These are phyloP conservation scores for Fusarium sambucinum DNA, from an alignment of 2,329 filamentous ascomycete species.

Conservation along the genomic window DNA sequence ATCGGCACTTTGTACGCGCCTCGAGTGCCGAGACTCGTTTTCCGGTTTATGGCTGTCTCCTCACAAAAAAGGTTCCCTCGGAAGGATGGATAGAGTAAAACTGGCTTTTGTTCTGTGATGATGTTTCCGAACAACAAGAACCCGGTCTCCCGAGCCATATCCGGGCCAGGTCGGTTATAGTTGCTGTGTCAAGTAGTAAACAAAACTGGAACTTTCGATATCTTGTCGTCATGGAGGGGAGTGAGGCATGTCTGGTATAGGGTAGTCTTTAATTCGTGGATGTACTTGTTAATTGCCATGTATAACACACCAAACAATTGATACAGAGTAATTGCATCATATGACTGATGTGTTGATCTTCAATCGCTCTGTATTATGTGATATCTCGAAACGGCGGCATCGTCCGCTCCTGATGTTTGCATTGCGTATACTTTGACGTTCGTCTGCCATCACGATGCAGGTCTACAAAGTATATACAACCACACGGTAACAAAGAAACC, in stretches of 20 bases:
- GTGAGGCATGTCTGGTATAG: not conserved
- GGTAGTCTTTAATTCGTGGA: not conserved
- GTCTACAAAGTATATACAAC: not conserved
- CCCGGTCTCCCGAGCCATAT: constrained; percentile 23
- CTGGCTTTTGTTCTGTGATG: constrained; percentile 6
- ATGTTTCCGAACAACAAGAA: constrained; percentile 12
- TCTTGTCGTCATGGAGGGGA: constrained; percentile 23
- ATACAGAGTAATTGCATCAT: not conserved
- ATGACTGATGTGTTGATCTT: not conserved
- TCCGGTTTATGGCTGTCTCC: constrained; percentile 21
- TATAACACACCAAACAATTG: not conserved
- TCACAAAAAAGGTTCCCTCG: not conserved
- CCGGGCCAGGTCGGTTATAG: constrained; percentile 19
- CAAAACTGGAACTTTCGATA: constrained; percentile 8
- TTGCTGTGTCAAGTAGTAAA: constrained; percentile 1
- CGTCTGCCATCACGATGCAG: not conserved
- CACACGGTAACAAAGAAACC: not conserved
- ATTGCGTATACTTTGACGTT: not conserved
- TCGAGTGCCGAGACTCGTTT: constrained; percentile 21
- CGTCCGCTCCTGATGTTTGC: constrained; percentile 3
- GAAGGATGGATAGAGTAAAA: not conserved
- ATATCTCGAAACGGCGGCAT: constrained; percentile 1
- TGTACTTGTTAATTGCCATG: not conserved
- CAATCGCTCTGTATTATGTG: not conserved
- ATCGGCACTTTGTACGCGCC: constrained; percentile 24